These are phyloP conservation scores for Skeletonema potamos DNA, from an alignment of 108 stramenopile species.

Conservation along the genomic window DNA sequence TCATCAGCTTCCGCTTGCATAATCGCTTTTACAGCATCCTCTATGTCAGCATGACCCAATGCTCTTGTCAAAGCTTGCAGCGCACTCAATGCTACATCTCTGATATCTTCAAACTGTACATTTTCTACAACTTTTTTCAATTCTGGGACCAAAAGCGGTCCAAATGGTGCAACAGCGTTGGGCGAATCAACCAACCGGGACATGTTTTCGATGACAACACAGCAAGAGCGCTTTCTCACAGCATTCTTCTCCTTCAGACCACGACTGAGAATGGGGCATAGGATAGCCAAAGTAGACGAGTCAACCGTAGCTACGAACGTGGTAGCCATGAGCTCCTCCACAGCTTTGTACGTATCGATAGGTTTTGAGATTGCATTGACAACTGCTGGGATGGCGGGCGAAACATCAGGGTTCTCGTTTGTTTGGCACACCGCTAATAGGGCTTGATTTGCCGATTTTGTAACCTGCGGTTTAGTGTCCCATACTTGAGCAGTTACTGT, in stretches of 20 bases:
- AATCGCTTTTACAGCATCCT: slow-evolving; percentile 52
- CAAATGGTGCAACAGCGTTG: slow-evolving; percentile 92
- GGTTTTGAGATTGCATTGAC: slow-evolving; percentile 92
- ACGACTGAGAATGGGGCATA: slow-evolving; percentile 93
- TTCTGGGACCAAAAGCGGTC: slow-evolving; percentile 92
- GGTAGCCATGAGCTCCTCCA: slow-evolving; percentile 91
- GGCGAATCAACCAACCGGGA: slow-evolving; percentile 92
- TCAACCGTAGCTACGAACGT: slow-evolving; percentile 97
- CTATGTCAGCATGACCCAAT: slow-evolving; percentile 72
- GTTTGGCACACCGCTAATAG: slow-evolving; percentile 82
- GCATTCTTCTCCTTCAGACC: slow-evolving; percentile 93
- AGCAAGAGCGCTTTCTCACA: slow-evolving; percentile 88
- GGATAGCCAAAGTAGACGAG: slow-evolving; percentile 90
- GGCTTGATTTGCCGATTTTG: slow-evolving; percentile 76
- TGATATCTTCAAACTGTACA: slow-evolving; percentile 96
- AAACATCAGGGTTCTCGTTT: slow-evolving; percentile 84
- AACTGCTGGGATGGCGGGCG: slow-evolving; percentile 85
- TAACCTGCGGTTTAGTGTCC: slow-evolving; percentile 94
- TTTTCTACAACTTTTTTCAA: slow-evolving; percentile 90
- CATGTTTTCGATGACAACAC: slow-evolving; percentile 98
- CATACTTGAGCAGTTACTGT: slow-evolving; percentile 81
- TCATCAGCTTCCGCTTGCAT: slow-evolving; percentile 47
- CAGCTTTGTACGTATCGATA: slow-evolving; percentile 86
- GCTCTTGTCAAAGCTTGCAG: slow-evolving; percentile 79
- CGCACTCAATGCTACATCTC: slow-evolving; percentile 90